A percentile compares a stretch with the other conserved stretches of the same genome.
These are phyloP conservation scores for Boletellus deceptivus DNA, from an alignment of 1,284 basidiomycete species.

Conservation along the genomic window DNA sequence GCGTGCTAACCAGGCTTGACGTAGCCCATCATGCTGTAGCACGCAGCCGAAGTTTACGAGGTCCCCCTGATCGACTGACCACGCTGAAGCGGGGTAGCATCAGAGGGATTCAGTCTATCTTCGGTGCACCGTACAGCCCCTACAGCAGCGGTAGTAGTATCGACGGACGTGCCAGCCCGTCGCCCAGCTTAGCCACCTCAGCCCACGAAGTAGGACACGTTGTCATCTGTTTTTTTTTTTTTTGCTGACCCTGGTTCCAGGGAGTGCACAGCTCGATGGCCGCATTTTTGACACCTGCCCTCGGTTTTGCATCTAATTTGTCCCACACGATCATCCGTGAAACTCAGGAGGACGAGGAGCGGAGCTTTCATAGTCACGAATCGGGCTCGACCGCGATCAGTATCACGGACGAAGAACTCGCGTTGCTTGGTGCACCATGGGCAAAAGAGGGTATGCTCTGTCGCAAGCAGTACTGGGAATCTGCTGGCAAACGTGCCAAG, in stretches of 20 bases:
- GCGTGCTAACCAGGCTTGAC: slow-evolving; percentile 54
- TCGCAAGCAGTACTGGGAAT: slow-evolving; percentile 93
- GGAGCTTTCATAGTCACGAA: slow-evolving; percentile 62
- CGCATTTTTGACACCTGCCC: slow-evolving; percentile 70
- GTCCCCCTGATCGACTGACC: slow-evolving; percentile 64
- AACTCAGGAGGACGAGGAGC: slow-evolving; percentile 86
- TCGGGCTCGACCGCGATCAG: slow-evolving; percentile 69
- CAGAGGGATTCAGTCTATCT: slow-evolving; percentile 77
- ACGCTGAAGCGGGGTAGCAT: slow-evolving; percentile 90
- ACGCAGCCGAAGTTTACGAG: slow-evolving; percentile 68
- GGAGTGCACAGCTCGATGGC: slow-evolving; percentile 51
- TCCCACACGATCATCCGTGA: slow-evolving; percentile 96
- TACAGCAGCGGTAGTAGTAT: slow-evolving; percentile 80
- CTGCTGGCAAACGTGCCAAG: slow-evolving; percentile 75
- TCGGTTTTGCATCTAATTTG: slow-evolving; percentile 95
- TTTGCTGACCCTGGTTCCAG: slow-evolving; percentile 25
- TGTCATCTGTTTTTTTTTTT: background rate
- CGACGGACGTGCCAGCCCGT: slow-evolving; percentile 85
- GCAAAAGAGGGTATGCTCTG: slow-evolving; percentile 96
- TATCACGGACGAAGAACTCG: slow-evolving; percentile 91
- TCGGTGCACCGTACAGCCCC: slow-evolving; percentile 63
- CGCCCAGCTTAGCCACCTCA: slow-evolving; percentile 74
- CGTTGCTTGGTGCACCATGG: slow-evolving; percentile 94
- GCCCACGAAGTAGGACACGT: slow-evolving; percentile 61
- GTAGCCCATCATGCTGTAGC: slow-evolving; percentile 40